A percentile compares a stretch with the other conserved stretches of the same genome.
These are phyloP conservation scores for Solanum chaucha DNA, from an alignment of 257 asterid genomes.

Conservation along the genomic window DNA sequence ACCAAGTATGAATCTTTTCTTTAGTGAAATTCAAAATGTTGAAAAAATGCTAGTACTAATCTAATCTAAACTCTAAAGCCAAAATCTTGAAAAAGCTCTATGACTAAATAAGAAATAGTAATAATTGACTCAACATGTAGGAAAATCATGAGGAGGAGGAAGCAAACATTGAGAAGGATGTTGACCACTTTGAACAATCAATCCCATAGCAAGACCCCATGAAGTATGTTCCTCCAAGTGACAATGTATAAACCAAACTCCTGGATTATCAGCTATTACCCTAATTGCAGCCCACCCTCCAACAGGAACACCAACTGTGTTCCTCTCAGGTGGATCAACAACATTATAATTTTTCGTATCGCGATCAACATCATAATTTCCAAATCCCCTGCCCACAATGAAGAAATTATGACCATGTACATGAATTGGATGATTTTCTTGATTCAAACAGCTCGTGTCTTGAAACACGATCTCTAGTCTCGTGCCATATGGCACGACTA, in stretches of 20 bases:
- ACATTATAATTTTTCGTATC: slow-evolving; percentile 42
- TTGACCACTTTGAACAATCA: slow-evolving; percentile 43
- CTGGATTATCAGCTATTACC: slow-evolving; percentile 59
- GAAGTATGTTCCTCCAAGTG: slow-evolving; percentile 76
- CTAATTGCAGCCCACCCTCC: slow-evolving; percentile 89
- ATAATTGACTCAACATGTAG: slow-evolving; percentile 32
- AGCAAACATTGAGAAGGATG: slow-evolving; percentile 30
- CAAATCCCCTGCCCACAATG: slow-evolving; percentile 67
- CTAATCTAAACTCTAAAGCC: neutral
- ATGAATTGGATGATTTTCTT: slow-evolving; percentile 75
- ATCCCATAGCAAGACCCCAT: slow-evolving; percentile 79
- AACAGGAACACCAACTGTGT: slow-evolving; percentile 76
- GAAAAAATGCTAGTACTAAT: neutral
- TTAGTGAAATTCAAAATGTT: too few species aligned
- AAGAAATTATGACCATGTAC: slow-evolving; percentile 74
- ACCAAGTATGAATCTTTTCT: too few species aligned
- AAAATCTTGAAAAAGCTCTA: neutral
- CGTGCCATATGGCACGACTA: slow-evolving; percentile 42
- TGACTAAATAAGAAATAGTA: neutral
- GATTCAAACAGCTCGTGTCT: slow-evolving; percentile 49
- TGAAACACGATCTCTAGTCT: slow-evolving; percentile 60
- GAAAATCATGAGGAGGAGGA: slow-evolving; percentile 76
- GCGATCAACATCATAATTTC: slow-evolving; percentile 37
- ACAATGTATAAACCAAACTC: slow-evolving; percentile 82
- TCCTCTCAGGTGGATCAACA: slow-evolving; percentile 74